Evolutionary conservation across 2,329 filamentous ascomycete genomes (phyloP).

Genomic region (Fusarium hainanense): DNA sequence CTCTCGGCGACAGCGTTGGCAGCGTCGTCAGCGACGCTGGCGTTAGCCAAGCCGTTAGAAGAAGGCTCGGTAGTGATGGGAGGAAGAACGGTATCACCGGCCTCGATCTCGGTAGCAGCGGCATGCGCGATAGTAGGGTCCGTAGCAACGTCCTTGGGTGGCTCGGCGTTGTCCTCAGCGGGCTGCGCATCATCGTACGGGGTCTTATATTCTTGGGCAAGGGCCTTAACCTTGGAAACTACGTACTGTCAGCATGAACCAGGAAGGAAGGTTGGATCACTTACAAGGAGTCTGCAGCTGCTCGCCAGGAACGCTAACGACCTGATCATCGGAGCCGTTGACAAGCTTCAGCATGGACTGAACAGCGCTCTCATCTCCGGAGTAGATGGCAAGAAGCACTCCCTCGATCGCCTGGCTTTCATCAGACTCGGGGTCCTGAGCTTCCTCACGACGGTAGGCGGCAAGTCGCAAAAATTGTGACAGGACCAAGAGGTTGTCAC

Average conservation of each 20-base stretch:
- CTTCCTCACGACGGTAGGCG: slow-evolving; percentile 78
- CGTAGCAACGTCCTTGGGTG: slow-evolving; percentile 55
- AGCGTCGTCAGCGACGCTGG: slow-evolving; percentile 62
- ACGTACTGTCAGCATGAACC: slow-evolving; percentile 33
- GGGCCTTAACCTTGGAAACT: slow-evolving; percentile 57
- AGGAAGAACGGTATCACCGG: slow-evolving; percentile 56
- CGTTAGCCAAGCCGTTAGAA: slow-evolving; percentile 59
- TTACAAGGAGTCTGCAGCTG: slow-evolving; percentile 77
- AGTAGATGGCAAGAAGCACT: slow-evolving; percentile 80
- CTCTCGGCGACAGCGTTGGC: slow-evolving; percentile 72
- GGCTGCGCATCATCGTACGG: slow-evolving; percentile 51
- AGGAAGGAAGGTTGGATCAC: slow-evolving; percentile 48
- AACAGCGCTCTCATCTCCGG: slow-evolving; percentile 79
- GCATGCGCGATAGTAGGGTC: slow-evolving; percentile 77
- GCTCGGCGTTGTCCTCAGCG: slow-evolving; percentile 49
- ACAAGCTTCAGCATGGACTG: slow-evolving; percentile 81
- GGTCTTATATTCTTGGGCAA: slow-evolving; percentile 64
- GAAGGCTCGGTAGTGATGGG: slow-evolving; percentile 50
- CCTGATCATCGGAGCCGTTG: slow-evolving; percentile 74
- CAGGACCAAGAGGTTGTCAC: slow-evolving; percentile 74
- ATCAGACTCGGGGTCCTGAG: slow-evolving; percentile 71
- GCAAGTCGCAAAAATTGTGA: slow-evolving; percentile 85
- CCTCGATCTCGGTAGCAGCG: slow-evolving; percentile 74
- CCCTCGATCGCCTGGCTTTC: slow-evolving; percentile 86
- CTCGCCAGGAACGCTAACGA: slow-evolving; percentile 73